These are phyloP conservation scores for Pulveroboletus sp. DNA, from an alignment of 768 basidiomycete species.

Conservation along the genomic window DNA sequence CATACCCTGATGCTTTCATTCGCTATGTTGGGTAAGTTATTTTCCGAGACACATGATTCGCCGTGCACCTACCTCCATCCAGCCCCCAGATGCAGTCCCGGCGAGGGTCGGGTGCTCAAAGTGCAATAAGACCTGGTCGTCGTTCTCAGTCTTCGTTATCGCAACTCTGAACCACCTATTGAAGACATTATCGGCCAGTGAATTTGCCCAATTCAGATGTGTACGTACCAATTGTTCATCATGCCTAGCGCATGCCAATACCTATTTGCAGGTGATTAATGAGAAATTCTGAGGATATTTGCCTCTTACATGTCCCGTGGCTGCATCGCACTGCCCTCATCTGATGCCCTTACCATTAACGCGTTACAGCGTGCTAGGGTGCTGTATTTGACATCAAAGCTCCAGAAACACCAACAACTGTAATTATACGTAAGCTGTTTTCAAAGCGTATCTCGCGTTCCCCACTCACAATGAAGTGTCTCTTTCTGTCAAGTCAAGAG, in stretches of 20 bases:
- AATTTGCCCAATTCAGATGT: background rate
- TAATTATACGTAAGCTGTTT: background rate
- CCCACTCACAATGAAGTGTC: slow-evolving; percentile 46
- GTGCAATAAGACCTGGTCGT: slow-evolving; percentile 26
- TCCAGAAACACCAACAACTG: slow-evolving; percentile 63
- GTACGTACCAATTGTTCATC: slow-evolving; percentile 49
- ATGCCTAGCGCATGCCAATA: slow-evolving; percentile 57
- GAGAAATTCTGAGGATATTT: background rate
- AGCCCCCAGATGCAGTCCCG: slow-evolving; percentile 47
- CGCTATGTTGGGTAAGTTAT: slow-evolving; percentile 26
- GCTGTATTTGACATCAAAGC: slow-evolving; percentile 34
- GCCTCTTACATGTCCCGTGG: slow-evolving; percentile 47
- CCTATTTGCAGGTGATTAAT: slow-evolving; percentile 15
- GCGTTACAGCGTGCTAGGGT: slow-evolving; percentile 34
- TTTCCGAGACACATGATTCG: background rate
- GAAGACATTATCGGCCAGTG: background rate
- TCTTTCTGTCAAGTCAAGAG: slow-evolving; percentile 43
- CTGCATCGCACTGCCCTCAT: slow-evolving; percentile 50
- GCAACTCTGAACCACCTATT: slow-evolving; percentile 57
- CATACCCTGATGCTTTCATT: slow-evolving; percentile 43
- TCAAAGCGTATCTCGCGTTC: background rate
- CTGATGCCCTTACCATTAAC: slow-evolving; percentile 53
- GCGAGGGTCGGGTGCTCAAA: slow-evolving; percentile 63
- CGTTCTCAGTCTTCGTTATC: slow-evolving; percentile 35
- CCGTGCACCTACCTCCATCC: slow-evolving; percentile 48